Evolutionary conservation across 2,329 filamentous ascomycete genomes (phyloP), one percentile per base, ranked within the genome.

Genomic region (Dactylellina leptospora): DNA sequence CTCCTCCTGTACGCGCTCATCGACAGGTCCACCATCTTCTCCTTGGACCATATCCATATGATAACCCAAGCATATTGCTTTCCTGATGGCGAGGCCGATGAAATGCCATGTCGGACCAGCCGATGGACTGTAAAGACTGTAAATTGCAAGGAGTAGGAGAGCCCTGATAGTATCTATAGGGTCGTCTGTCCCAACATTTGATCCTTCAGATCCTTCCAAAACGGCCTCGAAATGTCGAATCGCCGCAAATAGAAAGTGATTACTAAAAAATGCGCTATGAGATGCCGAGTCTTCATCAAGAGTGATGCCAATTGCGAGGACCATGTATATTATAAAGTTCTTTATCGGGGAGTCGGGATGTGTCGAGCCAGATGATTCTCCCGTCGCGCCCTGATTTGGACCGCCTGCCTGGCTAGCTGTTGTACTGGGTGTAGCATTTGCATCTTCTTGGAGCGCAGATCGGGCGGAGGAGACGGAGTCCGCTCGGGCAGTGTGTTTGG

Each of bases 291-390:
- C 69, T 33, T 73, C 69, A 25, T 73, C 62, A 0, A 73, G 60
- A 22, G 69, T 73, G 11, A 73, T 73, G 4, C 69, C 69, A 11
- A 73, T 73, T 3, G 69, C 69, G 3, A 73, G 48, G 20, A 73
- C 69, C 69, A 73, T 73, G 55, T 73, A 73, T 61, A 73, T 73
- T 25, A 73, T 73, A 30, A 73, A 73, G 22, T 73, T 73, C 30
- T 73, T 73, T 44, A 73, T 68, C 11, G 69, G 69, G 1, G 69
- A 73, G 30, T 73, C 69, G 16, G 69, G 69, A 53, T 61, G 50
- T 13, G 68, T 60, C 20, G 63, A 47, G n/a, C 50, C 53, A 2
- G 59, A 38, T 5, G 51, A 58, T 10, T 72, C 68, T 6, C 59
- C 59, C 3, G 27, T 25, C 10, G 55, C 68, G 10, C 45, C 53